Conservation (phyloP, 805 yeast species). For the Pichia cephalocereana region DNA sequence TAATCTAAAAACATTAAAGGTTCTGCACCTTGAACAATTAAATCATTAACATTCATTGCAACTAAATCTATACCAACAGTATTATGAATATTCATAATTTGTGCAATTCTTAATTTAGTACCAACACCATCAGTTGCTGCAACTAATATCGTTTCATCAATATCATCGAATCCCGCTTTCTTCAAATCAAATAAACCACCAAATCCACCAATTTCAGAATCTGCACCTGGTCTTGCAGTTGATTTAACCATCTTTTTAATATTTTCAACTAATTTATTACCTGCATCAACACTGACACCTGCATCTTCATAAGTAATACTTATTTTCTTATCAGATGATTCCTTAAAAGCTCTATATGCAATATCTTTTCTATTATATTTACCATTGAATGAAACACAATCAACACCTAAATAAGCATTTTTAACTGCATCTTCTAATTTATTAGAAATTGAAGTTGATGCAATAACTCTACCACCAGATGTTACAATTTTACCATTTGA, state of each 20-base stretch:
- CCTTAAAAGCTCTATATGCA: slow-evolving; percentile 91
- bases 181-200: slow-evolving; percentile 93
- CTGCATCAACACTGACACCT: slow-evolving; percentile 96
- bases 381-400: slow-evolving; percentile 57
- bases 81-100: slow-evolving; percentile 75
- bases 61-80: slow-evolving; percentile 99
- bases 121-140: slow-evolving; percentile 99
- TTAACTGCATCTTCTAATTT: slow-evolving; percentile 73
- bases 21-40: slow-evolving; percentile 98
- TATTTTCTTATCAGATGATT: slow-evolving; percentile 19
- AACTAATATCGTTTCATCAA: slow-evolving; percentile 72
- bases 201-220: slow-evolving; percentile 96
- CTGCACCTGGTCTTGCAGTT: slow-evolving; percentile 93
- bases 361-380: slow-evolving; percentile 87
- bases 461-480: slow-evolving; percentile 95
- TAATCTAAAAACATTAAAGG: slow-evolving; percentile 93
- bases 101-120: slow-evolving; percentile 92
- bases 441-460: slow-evolving; percentile 77
- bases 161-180: slow-evolving; percentile 72
- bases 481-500: slow-evolving; percentile 53
- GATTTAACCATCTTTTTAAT: slow-evolving; percentile 87
- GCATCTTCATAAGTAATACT: slow-evolving; percentile 85
- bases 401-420: slow-evolving; percentile 80
- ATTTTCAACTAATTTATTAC: slow-evolving; percentile 80
- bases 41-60: slow-evolving; percentile 97